Conservation (phyloP, 371 early-diverging fungal species). For the Phascolomyces articulosus region DNA sequence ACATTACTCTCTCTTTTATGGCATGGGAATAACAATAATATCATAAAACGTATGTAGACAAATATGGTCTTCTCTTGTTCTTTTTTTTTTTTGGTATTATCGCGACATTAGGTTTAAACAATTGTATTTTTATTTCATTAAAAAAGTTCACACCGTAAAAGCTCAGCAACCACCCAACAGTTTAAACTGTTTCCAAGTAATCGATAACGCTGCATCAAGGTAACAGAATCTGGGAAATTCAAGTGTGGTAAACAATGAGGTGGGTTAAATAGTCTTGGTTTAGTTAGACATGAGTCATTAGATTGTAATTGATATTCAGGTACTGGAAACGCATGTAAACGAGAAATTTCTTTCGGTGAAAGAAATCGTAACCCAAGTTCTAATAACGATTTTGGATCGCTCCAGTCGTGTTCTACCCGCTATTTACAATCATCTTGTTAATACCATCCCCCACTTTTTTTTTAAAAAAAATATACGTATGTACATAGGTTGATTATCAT, state of each 20-base stretch:
- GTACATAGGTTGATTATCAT: too few relatives aligned
- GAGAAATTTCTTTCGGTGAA: constrained; percentile 75
- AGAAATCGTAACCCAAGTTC: constrained; percentile 74
- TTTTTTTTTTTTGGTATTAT: too few relatives aligned
- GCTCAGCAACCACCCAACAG: constrained; percentile 70
- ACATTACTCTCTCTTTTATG: too few relatives aligned
- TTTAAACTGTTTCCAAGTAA: constrained; percentile 79
- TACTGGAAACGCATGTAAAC: constrained; percentile 77
- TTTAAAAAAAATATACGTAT: too few relatives aligned
- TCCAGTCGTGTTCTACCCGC: constrained; percentile 48
- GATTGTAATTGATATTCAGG: constrained; percentile 14
- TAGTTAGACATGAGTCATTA: background rate
- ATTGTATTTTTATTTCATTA: background rate
- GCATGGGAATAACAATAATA: background rate
- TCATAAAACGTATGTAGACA: background rate
- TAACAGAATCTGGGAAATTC: constrained; percentile 56
- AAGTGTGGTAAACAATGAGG: constrained; percentile 30
- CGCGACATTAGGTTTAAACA: background rate
- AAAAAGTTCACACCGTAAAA: constrained; percentile 51
- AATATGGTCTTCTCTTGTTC: too few relatives aligned
- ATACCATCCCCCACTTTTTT: background rate
- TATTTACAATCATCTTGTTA: background rate
- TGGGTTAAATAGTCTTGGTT: constrained; percentile 16
- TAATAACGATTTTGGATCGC: constrained; percentile 47
- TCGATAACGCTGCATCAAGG: constrained; percentile 62